Conservation (phyloP, 2,329 filamentous ascomycete genomes). For the Ceratocystis cacaofunesta region DNA sequence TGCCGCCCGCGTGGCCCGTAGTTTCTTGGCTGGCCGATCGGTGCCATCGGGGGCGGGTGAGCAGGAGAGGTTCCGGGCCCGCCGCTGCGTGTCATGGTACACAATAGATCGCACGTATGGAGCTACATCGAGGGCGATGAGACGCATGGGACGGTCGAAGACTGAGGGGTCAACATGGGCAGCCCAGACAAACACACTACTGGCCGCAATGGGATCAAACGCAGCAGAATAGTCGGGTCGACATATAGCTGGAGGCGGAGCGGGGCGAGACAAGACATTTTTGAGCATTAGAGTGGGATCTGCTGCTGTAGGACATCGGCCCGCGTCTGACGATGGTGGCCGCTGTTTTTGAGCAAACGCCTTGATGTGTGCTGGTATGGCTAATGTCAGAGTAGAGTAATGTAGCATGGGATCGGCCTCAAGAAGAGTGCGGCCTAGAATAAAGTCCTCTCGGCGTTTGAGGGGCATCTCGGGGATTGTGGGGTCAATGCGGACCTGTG, state of each 20-base stretch:
- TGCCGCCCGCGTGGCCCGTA: conserved; percentile 58
- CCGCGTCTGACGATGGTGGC: no score
- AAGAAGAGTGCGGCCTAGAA: conserved; percentile 33
- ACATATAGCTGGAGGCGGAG: conserved; percentile 1
- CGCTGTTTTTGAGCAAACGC: background rate
- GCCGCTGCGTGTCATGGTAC: conserved; percentile 55
- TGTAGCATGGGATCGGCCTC: conserved; percentile 28
- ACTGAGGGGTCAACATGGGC: conserved; percentile 47
- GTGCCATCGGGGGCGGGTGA: conserved; percentile 36
- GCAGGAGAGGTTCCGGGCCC: conserved; percentile 46
- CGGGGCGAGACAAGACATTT: conserved; percentile 20
- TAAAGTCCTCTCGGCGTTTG: conserved; percentile 36
- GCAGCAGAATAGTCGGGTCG: conserved; percentile 27
- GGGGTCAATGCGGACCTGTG: conserved; percentile 42
- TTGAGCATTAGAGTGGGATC: conserved; percentile 21
- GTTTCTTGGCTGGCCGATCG: conserved; percentile 35
- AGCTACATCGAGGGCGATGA: conserved; percentile 63
- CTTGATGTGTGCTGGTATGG: conserved; percentile 8
- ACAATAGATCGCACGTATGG: conserved; percentile 84
- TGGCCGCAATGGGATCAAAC: conserved; percentile 44
- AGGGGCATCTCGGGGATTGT: conserved; percentile 41
- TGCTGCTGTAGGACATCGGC: conserved; percentile 18
- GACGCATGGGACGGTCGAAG: conserved; percentile 55
- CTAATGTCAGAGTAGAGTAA: conserved; percentile 19
- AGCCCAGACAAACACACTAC: conserved; percentile 19